A percentile compares a stretch with the other conserved stretches of the same genome.
Evolutionary conservation across 441 rosid species (phyloP).

Genomic region (Gossypium trilobum): DNA sequence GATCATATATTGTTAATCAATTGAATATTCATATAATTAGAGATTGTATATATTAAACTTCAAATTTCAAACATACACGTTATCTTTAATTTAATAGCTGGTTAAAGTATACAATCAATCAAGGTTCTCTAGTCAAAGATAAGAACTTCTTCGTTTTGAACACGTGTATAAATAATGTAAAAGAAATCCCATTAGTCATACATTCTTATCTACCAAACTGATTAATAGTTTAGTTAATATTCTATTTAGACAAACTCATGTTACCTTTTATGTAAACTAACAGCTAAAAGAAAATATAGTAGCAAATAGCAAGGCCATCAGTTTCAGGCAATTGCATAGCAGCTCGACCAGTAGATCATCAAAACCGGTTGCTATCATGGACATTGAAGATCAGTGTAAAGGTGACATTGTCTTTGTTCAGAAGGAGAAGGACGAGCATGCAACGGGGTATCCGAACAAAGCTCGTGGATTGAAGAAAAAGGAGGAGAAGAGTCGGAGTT

Average conservation of each 20-base stretch:
- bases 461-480: not conserved
- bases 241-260: not conserved
- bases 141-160: not conserved
- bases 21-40: no score
- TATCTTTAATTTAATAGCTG: no score
- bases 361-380: not conserved
- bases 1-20: no score
- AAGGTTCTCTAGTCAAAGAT: not conserved
- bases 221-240: not conserved
- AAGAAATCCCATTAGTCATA: not conserved
- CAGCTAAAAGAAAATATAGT: not conserved
- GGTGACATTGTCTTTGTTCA: no score
- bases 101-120: not conserved
- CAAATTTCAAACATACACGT: no score
- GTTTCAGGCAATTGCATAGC: not conserved
- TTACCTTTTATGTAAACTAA: not conserved
- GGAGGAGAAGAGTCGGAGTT: not conserved
- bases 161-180: not conserved
- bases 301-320: not conserved
- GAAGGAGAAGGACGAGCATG: not conserved
- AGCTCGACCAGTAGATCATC: not conserved
- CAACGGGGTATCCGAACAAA: not conserved
- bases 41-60: no score
- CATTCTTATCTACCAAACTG: not conserved
- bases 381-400: no score